Conservation (phyloP, 2,329 filamentous ascomycete species). For the Monosporascus sp. region DNA sequence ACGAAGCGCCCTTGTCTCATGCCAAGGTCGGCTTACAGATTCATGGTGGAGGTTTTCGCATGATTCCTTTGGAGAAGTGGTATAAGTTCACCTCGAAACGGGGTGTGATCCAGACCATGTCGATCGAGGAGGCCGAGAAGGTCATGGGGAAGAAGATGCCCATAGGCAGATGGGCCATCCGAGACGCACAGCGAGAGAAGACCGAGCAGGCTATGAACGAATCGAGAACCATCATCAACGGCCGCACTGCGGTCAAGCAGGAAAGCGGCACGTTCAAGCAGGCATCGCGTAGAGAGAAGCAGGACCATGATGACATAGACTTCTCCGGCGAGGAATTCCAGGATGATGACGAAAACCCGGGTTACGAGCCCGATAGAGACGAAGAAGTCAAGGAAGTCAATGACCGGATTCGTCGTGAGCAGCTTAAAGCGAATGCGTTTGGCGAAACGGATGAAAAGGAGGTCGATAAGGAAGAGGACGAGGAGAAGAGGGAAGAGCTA, state of each 20-base stretch:
- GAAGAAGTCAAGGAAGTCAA: constrained; percentile 72
- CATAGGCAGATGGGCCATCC: constrained; percentile 75
- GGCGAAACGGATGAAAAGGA: constrained; percentile 63
- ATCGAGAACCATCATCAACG: constrained; percentile 55
- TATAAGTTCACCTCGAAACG: constrained; percentile 83
- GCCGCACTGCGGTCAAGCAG: constrained; percentile 57
- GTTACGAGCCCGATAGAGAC: constrained; percentile 73
- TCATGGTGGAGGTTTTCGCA: constrained; percentile 64
- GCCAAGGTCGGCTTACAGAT: constrained; percentile 77
- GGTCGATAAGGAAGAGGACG: constrained; percentile 69
- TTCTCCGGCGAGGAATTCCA: constrained; percentile 72
- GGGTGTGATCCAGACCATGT: constrained; percentile 65
- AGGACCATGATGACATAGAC: constrained; percentile 67
- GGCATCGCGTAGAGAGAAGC: constrained; percentile 57
- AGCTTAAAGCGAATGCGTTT: constrained; percentile 83
- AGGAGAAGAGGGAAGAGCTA: constrained; percentile 63
- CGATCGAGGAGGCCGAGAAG: constrained; percentile 79
- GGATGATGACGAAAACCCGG: constrained; percentile 76
- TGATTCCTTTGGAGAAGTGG: constrained; percentile 93
- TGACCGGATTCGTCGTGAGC: constrained; percentile 70
- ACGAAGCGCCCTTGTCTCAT: constrained; percentile 83
- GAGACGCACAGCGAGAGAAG: constrained; percentile 47
- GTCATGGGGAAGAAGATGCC: constrained; percentile 74
- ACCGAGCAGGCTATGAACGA: constrained; percentile 53
- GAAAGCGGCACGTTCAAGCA: constrained; percentile 61